These are phyloP conservation scores for Oryza brachyantha DNA, from an alignment of 176 grass and related monocot species.

Conservation along the genomic window DNA sequence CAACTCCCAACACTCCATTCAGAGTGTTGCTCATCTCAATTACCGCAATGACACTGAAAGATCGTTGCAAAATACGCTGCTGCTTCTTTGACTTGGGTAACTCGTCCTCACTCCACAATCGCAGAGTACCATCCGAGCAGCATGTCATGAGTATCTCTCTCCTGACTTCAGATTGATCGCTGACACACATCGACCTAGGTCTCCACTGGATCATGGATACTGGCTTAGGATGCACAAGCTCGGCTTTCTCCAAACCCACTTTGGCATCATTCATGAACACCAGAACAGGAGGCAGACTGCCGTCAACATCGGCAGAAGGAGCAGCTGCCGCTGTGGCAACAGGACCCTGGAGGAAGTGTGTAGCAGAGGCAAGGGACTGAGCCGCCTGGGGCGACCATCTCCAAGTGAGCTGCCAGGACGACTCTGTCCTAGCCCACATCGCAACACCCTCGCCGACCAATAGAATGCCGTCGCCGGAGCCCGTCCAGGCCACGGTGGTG, in stretches of 20 bases:
- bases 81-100: slow-evolving; percentile 45
- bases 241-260: slow-evolving; percentile 44
- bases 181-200: slow-evolving; percentile 18
- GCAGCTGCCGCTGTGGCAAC: slow-evolving; percentile 50
- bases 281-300: slow-evolving; percentile 42
- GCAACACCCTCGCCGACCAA: slow-evolving; percentile 58
- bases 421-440: slow-evolving; percentile 53
- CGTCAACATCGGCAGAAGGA: slow-evolving; percentile 32
- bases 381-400: slow-evolving; percentile 51
- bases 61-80: slow-evolving; percentile 32
- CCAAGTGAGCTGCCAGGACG: slow-evolving; percentile 78
- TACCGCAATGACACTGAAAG: slow-evolving; percentile 71
- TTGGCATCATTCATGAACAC: slow-evolving; percentile 73
- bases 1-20: slow-evolving; percentile 65
- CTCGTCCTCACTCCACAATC: slow-evolving; percentile 77
- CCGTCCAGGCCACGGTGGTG: slow-evolving; percentile 55
- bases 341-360: slow-evolving; percentile 50
- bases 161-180: slow-evolving; percentile 33
- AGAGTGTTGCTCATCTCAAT: slow-evolving; percentile 74
- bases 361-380: slow-evolving; percentile 68
- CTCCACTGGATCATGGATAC: slow-evolving; percentile 94
- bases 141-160: slow-evolving; percentile 83
- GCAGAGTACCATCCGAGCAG: slow-evolving; percentile 75
- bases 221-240: slow-evolving; percentile 64
- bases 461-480: slow-evolving; percentile 65